Percentiles rank a stretch among this genome's conserved stretches.
Conservation (phyloP, 2,329 filamentous ascomycete species). For the Purpureocillium lavendulum region DNA sequence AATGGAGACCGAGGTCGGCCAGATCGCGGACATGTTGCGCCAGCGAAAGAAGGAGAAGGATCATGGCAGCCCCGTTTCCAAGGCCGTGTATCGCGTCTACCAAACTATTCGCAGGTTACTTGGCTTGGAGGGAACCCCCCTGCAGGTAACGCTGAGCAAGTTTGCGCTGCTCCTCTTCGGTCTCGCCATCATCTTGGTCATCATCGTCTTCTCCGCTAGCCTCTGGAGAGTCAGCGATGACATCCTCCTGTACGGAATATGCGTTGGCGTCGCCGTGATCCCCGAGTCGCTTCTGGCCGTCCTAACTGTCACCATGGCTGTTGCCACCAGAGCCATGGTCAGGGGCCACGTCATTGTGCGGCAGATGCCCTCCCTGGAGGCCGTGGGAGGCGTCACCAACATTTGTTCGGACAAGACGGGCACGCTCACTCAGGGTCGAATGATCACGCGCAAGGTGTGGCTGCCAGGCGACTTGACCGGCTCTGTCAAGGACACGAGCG, state of each 20-base stretch:
- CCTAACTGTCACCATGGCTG: conserved; percentile 62
- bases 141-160: conserved; percentile 79
- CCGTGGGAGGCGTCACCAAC: conserved; percentile 60
- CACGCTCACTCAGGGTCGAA: conserved; percentile 57
- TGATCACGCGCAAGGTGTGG: conserved; percentile 57
- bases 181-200: conserved; percentile 53
- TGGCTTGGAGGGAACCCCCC: conserved; percentile 66
- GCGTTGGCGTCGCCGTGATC: conserved; percentile 55
- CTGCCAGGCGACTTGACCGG: conserved; percentile 45
- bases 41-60: conserved; percentile 38
- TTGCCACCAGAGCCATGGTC: conserved; percentile 57
- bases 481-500: conserved; percentile 43
- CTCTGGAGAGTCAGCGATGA: conserved; percentile 45
- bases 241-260: conserved; percentile 53
- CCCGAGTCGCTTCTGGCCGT: conserved; percentile 61
- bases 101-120: conserved; percentile 45
- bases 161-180: conserved; percentile 75
- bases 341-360: conserved; percentile 57
- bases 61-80: conserved; percentile 31
- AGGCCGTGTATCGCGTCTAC: conserved; percentile 33
- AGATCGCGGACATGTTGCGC: conserved; percentile 63
- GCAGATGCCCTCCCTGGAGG: conserved; percentile 56
- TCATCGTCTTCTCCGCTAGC: conserved; percentile 55
- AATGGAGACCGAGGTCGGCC: conserved; percentile 68
- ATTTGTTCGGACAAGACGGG: conserved; percentile 67